Base-by-base conservation (phyloP, 306 rosid species). In the Alnus glutinosa region DNA sequence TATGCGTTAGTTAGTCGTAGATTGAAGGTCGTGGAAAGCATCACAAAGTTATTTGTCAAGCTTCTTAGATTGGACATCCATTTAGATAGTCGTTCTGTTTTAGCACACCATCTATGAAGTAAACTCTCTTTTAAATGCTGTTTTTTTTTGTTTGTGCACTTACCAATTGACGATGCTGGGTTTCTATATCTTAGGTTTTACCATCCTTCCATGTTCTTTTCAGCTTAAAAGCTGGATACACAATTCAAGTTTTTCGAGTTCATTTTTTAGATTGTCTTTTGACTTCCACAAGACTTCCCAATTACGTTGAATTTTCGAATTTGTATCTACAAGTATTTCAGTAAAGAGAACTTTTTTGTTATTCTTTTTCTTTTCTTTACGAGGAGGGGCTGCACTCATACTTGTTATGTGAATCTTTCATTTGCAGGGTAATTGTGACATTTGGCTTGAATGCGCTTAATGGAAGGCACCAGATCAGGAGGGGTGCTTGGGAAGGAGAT, bases 361-460 rank as follows among this genome's bases (percentile, higher is more conserved):
- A n/a, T 18, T 37, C 70, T 39, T 15, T 30, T 15, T 55, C 30
- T 54, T 47, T 77, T 69, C 13, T 51, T 73, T 37, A 19, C 50
- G 16, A 19, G 54, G 16, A 2, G 15, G 48, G 77, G 63, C 55
- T 82, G 61, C 54, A 28, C 36, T 18, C 50, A 36, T 79, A 32
- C 54, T 61, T 46, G 59, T 68, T 77, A 59, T 66, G 67, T 62
- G 61, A 69, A 52, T 75, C 80, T 73, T 74, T 52, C 46, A 52
- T 61, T 81, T 86, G 86, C 92, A 95, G 99, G 84, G 89, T 87
- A 68, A 55, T 91, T 32, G 62, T 93, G 76, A 95, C 98, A 75
- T 95, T 91, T 88, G 87, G 99, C 84, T 84, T 95, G 92, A 95
- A 95, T 84, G 99, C 99, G 0, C 97, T 95, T 46, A 44, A 59